These are phyloP conservation scores for Ascodesmis nigricans DNA, from an alignment of 495 filamentous ascomycete species.

Conservation along the genomic window DNA sequence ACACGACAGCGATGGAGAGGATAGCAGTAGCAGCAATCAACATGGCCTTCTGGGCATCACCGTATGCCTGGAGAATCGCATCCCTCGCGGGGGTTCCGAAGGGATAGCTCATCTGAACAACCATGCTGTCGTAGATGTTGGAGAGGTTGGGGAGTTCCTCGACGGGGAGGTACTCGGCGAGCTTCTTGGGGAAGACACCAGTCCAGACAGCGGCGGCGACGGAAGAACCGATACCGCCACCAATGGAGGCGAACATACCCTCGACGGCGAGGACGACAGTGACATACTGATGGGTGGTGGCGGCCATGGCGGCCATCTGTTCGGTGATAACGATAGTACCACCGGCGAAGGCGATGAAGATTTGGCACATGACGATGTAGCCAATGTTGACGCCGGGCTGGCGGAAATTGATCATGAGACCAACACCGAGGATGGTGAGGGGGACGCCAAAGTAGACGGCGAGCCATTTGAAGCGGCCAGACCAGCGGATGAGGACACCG, in stretches of 20 bases:
- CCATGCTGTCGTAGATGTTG: slow-evolving; percentile 32
- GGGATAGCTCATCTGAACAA: slow-evolving; percentile 31
- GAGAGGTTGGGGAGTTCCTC: slow-evolving; percentile 22
- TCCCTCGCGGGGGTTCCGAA: slow-evolving; percentile 28
- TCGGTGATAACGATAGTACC: slow-evolving; percentile 36
- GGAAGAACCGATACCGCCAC: slow-evolving; percentile 39
- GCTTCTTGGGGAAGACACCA: slow-evolving; percentile 31
- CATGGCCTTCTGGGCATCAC: slow-evolving; percentile 33
- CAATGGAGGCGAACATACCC: slow-evolving; percentile 37
- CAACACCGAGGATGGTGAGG: slow-evolving; percentile 37
- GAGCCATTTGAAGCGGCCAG: slow-evolving; percentile 36
- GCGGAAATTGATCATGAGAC: slow-evolving; percentile 49
- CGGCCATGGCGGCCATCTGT: slow-evolving; percentile 47
- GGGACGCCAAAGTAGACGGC: slow-evolving; percentile 38
- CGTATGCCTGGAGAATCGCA: slow-evolving; percentile 36
- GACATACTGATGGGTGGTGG: slow-evolving; percentile 40
- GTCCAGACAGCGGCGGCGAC: slow-evolving; percentile 48
- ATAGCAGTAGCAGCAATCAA: slow-evolving; percentile 30
- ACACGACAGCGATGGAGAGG: slow-evolving; percentile 28
- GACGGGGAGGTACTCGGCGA: slow-evolving; percentile 35
- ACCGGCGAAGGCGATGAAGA: slow-evolving; percentile 52
- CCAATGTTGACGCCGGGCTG: slow-evolving; percentile 33
- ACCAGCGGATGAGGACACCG: slow-evolving; percentile 33
- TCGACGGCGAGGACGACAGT: slow-evolving; percentile 43
- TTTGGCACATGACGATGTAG: slow-evolving; percentile 55